Conservation (phyloP, 805 yeast species). For the Monosporozyma siamensis region DNA sequence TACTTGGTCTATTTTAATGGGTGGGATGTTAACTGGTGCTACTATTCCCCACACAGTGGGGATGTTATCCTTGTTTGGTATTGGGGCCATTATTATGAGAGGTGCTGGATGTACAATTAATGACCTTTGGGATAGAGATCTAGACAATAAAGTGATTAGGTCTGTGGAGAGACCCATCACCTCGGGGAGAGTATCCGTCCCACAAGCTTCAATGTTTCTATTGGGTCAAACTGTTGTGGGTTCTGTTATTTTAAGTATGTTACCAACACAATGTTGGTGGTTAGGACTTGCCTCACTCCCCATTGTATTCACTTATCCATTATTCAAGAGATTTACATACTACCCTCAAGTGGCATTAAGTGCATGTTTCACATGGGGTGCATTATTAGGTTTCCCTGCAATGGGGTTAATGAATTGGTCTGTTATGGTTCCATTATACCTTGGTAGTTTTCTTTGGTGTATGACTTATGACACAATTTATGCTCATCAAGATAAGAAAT, state of each 20-base stretch:
- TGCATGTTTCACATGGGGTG: slow-evolving; percentile 89
- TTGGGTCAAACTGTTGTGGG: slow-evolving; percentile 72
- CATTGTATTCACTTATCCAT: slow-evolving; percentile 78
- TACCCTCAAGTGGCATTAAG: slow-evolving; percentile 85
- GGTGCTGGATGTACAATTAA: slow-evolving; percentile 97
- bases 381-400: slow-evolving; percentile 89
- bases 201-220: slow-evolving; percentile 61
- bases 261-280: slow-evolving; percentile 75
- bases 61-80: slow-evolving; percentile 61
- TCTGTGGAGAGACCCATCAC: slow-evolving; percentile 92
- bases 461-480: slow-evolving; percentile 93
- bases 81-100: slow-evolving; percentile 86
- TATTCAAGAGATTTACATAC: slow-evolving; percentile 89
- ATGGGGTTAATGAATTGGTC: slow-evolving; percentile 75
- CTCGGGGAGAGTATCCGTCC: slow-evolving; percentile 64
- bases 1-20: slow-evolving; percentile 88
- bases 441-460: slow-evolving; percentile 81
- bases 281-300: slow-evolving; percentile 75
- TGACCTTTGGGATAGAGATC: slow-evolving; percentile 74
- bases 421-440: slow-evolving; percentile 69
- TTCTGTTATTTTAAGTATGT: slow-evolving; percentile 52
- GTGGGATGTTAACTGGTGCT: slow-evolving; percentile 65
- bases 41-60: slow-evolving; percentile 52
- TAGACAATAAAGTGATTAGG: slow-evolving; percentile 79
- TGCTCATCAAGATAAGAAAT: slow-evolving; percentile 93